These are phyloP conservation scores for Citeromyces hawaiiensis DNA, from an alignment of 1,139 yeast genomes.

Conservation along the genomic window DNA sequence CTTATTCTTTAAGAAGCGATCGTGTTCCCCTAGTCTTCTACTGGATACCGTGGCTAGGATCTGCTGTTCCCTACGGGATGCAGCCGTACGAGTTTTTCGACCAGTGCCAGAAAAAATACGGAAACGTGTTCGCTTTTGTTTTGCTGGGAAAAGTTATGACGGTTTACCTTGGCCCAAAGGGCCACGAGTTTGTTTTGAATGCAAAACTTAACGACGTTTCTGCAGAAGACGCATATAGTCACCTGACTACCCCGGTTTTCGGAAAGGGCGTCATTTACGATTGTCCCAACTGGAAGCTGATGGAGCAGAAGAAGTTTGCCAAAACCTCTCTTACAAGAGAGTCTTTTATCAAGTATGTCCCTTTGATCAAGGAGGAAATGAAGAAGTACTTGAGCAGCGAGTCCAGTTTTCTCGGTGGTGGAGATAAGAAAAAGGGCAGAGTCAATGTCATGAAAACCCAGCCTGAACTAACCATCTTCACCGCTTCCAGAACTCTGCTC, in stretches of 20 bases:
- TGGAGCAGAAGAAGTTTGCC: slow-evolving; percentile 98
- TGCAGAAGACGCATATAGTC: slow-evolving; percentile 93
- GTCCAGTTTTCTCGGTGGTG: slow-evolving; percentile 14
- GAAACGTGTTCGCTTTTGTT: slow-evolving; percentile 85
- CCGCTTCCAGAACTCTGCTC: slow-evolving; percentile 82
- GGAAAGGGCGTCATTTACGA: slow-evolving; percentile 97
- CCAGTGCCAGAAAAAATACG: slow-evolving; percentile 64
- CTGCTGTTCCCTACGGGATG: slow-evolving; percentile 81
- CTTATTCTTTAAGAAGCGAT: slow-evolving; percentile 61
- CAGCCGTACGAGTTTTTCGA: slow-evolving; percentile 86
- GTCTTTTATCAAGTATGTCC: slow-evolving; percentile 77
- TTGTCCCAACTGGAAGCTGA: slow-evolving; percentile 83
- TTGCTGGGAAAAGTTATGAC: slow-evolving; percentile 89
- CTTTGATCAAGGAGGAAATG: slow-evolving; percentile 73
- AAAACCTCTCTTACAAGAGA: slow-evolving; percentile 81
- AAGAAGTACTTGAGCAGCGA: slow-evolving; percentile 41
- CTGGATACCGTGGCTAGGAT: slow-evolving; percentile 94
- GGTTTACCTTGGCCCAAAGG: slow-evolving; percentile 92
- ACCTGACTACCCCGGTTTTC: slow-evolving; percentile 92
- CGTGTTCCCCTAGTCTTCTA: slow-evolving; percentile 84
- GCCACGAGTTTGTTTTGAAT: slow-evolving; percentile 92
- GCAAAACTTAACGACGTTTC: slow-evolving; percentile 82
- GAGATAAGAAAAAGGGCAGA: slow-evolving; percentile 28
- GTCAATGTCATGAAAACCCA: slow-evolving; percentile 72
- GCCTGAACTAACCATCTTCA: slow-evolving; percentile 92